Base-by-base conservation (phyloP, 75 land plant species). In the Picea sitchensis region DNA sequence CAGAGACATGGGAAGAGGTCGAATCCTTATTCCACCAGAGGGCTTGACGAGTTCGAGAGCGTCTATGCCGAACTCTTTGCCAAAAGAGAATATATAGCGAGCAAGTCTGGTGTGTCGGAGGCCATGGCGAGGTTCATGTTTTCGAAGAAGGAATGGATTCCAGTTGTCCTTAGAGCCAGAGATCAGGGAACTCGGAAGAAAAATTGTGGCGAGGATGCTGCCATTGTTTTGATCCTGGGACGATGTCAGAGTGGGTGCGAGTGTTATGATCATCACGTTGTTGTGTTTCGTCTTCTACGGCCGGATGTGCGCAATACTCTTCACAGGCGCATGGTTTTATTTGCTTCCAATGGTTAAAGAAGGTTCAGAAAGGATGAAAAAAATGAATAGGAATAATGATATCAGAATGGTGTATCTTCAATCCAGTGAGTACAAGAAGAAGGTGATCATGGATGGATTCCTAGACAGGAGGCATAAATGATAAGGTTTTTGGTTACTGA, bases 361-460 rank as follows among this genome's bases (percentile, higher is more conserved):
- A n/a, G 18, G 9, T 2, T 14, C 30, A 13, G 44, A 75, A 3
- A 51, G n/a, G 5, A 9, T 0, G 18, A 2, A 0, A 44, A 26
- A 61, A 9, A 44, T 17, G 8, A 34, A 3, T 18, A 17, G 5
- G 15, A n/a, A 62, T 36, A 13, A 32, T 32, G 36, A 41, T 21
- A 78, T 8, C 4, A 41, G 8, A 3, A 41, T 17, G 14, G 13
- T 17, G n/a, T 72, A 58, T 36, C 41, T 61, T 5, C 20, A 51
- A 20, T 51, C 72, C 2, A 31, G 54, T 31, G 47, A 78, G 14
- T 78, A 34, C 58, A 78, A 78, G 80, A 65, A 78, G 80, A 78
- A 63, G 67, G 80, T 75, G 60, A 54, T 75, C 59, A 75, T 54
- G 30, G 77, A 77, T 20, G 68, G 67, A 38, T 61, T 77, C n/a